phyloP scores from a whole-genome alignment of 208 protist genomes.

The Acanthamoeba triangularis region DNA sequence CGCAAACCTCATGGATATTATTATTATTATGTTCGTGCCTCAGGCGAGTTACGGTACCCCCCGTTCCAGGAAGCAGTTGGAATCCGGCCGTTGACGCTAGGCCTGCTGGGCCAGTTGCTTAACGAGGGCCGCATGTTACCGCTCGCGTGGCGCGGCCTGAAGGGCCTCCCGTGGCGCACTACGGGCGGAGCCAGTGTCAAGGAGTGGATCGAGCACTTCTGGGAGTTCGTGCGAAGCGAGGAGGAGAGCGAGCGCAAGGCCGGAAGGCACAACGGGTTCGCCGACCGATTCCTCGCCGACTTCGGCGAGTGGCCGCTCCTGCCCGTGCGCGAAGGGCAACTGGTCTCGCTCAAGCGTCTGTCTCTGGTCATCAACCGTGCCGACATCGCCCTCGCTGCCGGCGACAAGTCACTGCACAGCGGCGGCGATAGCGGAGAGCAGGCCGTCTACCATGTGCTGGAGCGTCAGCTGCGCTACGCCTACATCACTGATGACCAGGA shows the following conservation, averaged over 20 bases:
- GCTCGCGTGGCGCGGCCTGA: not conserved
- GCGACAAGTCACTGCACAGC: not conserved
- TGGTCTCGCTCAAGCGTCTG: not conserved
- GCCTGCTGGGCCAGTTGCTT: not conserved
- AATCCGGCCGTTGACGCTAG: not conserved
- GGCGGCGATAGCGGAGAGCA: not conserved
- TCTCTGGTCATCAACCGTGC: not conserved
- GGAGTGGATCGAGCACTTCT: constrained; percentile 59
- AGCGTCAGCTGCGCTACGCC: not conserved
- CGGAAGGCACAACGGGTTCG: not conserved
- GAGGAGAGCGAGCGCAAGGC: not conserved
- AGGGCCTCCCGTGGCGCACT: not conserved
- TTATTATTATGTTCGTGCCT: too few species aligned
- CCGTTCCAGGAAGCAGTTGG: constrained; percentile 38
- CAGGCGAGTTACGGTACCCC: not conserved
- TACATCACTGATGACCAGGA: not conserved
- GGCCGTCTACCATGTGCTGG: not conserved
- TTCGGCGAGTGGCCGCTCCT: constrained; percentile 65
- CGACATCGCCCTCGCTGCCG: not conserved
- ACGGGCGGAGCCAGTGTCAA: not conserved
- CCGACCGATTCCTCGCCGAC: not conserved
- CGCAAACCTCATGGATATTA: not conserved
- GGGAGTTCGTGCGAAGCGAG: constrained; percentile 39
- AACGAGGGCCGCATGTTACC: constrained; percentile 62
- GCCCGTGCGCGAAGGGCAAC: constrained; percentile 18